Evolutionary conservation across 441 rosid genomes (phyloP).

Genomic region (Metrosideros polymorpha): DNA sequence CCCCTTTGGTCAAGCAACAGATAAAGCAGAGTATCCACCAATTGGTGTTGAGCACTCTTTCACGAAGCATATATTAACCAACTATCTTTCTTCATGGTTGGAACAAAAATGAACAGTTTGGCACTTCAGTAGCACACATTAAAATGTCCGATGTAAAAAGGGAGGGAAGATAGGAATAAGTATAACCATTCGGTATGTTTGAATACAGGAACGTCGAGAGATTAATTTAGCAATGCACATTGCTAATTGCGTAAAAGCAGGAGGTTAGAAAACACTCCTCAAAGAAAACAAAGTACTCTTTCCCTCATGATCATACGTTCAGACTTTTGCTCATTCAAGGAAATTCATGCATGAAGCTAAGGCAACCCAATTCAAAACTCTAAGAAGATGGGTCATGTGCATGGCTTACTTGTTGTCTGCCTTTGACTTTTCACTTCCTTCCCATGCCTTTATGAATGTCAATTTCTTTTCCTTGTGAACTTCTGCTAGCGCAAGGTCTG

Average conservation of each 20-base stretch:
- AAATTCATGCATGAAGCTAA: background rate
- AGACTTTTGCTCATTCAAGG: background rate
- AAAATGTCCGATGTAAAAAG: too few relatives aligned
- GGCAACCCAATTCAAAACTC: background rate
- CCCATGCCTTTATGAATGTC: constrained; percentile 82
- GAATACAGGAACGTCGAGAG: background rate
- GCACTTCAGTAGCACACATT: background rate
- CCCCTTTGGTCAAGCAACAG: background rate
- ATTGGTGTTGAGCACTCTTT: background rate
- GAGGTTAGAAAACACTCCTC: background rate
- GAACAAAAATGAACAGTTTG: background rate
- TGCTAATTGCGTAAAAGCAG: background rate
- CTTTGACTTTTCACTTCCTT: constrained; percentile 71
- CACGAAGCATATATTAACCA: background rate
- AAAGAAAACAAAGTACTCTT: background rate
- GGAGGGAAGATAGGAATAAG: background rate
- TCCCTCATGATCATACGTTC: background rate
- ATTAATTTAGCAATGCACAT: background rate
- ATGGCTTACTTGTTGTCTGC: constrained; percentile 66
- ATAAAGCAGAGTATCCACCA: background rate
- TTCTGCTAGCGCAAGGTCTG: constrained; percentile 77
- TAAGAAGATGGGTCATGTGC: background rate
- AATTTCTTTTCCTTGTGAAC: constrained; percentile 53
- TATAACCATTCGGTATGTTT: background rate
- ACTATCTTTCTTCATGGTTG: background rate